These are phyloP conservation scores for Silybum marianum DNA, from an alignment of 129 eudicot species.

Conservation along the genomic window DNA sequence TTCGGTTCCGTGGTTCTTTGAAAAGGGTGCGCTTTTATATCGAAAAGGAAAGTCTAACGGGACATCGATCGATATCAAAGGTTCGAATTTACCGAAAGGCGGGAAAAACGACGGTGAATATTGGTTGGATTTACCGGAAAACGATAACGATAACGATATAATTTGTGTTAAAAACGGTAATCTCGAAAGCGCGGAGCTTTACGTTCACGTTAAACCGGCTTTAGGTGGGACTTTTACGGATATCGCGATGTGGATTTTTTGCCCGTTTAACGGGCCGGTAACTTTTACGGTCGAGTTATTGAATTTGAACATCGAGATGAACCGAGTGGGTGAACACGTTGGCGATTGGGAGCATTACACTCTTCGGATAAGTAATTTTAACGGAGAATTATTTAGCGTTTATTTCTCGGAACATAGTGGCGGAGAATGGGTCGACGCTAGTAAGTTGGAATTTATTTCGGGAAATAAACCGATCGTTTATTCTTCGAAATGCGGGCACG, in stretches of 20 bases:
- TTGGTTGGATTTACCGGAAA: conserved; percentile 83
- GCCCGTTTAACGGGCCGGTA: conserved; percentile 92
- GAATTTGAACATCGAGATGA: conserved; percentile 45
- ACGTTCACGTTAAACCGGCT: conserved; percentile 88
- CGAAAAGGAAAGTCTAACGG: conserved; percentile 51
- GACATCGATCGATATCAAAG: conserved; percentile 47
- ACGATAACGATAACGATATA: conserved; percentile 33
- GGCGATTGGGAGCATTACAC: conserved; percentile 97
- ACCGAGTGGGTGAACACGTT: conserved; percentile 72
- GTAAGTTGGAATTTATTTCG: conserved; percentile 63
- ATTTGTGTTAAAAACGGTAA: conserved; percentile 55
- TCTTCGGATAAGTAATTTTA: conserved; percentile 83
- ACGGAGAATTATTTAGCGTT: conserved; percentile 71
- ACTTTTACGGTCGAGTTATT: conserved; percentile 63
- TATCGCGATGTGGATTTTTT: conserved; percentile 90
- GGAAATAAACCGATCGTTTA: conserved; percentile 83
- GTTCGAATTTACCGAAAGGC: conserved; percentile 71
- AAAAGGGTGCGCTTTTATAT: conserved; percentile 75
- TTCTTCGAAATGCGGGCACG: conserved; percentile 79
- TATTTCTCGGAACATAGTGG: conserved; percentile 90
- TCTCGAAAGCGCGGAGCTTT: conserved; percentile 67
- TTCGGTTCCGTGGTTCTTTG: conserved; percentile 83
- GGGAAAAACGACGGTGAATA: conserved; percentile 73
- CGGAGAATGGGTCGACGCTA: conserved; percentile 78
- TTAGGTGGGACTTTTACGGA: conserved; percentile 86